Evolutionary conservation across 2,329 filamentous ascomycete species (phyloP), one percentile per base, ranked within the genome.

Genomic region (Fusarium foetens): DNA sequence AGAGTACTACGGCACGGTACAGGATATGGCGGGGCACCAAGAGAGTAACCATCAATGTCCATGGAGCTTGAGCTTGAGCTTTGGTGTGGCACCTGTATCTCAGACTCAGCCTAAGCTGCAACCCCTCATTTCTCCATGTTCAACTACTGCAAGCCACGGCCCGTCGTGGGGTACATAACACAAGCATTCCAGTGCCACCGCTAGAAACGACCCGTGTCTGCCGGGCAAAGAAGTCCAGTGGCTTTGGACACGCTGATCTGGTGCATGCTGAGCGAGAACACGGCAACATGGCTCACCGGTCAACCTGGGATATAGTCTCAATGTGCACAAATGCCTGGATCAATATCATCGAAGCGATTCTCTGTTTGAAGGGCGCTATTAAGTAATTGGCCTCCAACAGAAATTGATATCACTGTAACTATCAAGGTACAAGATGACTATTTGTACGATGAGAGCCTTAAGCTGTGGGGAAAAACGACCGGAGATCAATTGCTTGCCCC

Each of bases 121-220:
- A 69, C 75, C 74, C 75, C 75, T 77, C 75, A 70, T 77, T 76
- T 76, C 75, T 72, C 74, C 75, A 65, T 72, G 63, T 46, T 58
- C 39, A 69, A 63, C 75, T 76, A 75, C 73, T 76, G 73, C 75
- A 77, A 77, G 75, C 75, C 73, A 77, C 68, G 45, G 60, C 55
- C 61, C 60, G 69, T 48, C 60, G 65, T 68, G 67, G 66, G 63
- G 71, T 64, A 66, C 36, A 42, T 31, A 64, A n/a, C n/a, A 53
- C 43, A 51, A 51, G 45, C 58, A 60, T 53, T 39, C 41, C 41
- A 31, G 65, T 71, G 51, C 38, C 54, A 53, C 51, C 23, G 25
- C 54, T 54, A 33, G 16, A 52, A 58, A 62, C 38, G 17, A 58
- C 27, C 61, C 52, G 61, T 41, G 36, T 43, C 27, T 68, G 42